These are phyloP conservation scores for Botryosphaeria dothidea DNA, from an alignment of 2,329 filamentous ascomycete species.

Conservation along the genomic window DNA sequence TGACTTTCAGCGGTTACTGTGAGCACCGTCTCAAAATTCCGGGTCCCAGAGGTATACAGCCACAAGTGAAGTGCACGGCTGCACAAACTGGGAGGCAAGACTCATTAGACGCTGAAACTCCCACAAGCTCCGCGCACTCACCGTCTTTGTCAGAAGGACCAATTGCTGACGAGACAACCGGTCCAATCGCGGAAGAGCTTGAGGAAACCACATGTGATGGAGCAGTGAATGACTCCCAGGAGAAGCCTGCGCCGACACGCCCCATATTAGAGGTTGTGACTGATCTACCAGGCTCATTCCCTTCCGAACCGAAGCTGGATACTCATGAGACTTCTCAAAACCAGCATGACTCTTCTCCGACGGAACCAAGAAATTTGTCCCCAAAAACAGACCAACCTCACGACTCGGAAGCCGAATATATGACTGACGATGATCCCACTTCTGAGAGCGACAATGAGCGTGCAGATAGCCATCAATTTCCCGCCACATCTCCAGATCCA, in stretches of 20 bases:
- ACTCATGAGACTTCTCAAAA: neutral
- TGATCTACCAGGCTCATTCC: neutral
- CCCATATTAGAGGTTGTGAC: neutral
- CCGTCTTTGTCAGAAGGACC: neutral
- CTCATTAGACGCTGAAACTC: neutral
- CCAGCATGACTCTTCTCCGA: neutral
- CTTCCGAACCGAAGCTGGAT: neutral
- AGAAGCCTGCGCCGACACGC: neutral
- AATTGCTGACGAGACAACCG: neutral
- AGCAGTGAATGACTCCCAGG: neutral
- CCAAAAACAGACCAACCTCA: neutral
- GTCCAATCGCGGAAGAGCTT: neutral
- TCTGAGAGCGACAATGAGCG: neutral
- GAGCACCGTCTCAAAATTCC: neutral
- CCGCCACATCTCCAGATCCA: neutral
- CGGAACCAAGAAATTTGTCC: neutral
- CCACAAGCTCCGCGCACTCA: neutral
- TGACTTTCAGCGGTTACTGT: neutral
- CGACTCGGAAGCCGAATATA: neutral
- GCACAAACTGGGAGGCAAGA: neutral
- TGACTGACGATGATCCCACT: neutral
- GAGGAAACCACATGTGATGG: neutral
- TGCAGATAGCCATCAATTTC: neutral
- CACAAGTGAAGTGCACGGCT: neutral
- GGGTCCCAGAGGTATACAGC: neutral